Conservation (phyloP, 129 eudicot species). For the Ambrosia trifida region DNA sequence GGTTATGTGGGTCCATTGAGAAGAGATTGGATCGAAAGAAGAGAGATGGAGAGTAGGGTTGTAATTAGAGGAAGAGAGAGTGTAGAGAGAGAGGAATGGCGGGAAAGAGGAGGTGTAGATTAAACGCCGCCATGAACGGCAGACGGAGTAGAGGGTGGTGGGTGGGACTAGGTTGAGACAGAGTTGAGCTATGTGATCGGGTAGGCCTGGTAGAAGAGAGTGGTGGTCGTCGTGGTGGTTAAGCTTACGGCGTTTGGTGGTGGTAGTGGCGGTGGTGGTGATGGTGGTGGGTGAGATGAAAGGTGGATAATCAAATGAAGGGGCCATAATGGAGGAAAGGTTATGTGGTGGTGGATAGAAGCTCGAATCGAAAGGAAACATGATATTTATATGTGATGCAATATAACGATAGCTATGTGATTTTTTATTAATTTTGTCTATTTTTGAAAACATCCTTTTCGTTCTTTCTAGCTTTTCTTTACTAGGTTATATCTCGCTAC, state of each 20-base stretch:
- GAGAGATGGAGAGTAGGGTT: constrained; percentile 32
- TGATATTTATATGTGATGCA: background rate
- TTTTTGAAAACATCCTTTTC: too few relatives aligned
- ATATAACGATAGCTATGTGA: background rate
- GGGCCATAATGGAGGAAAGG: constrained; percentile 15
- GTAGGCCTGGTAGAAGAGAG: constrained; percentile 62
- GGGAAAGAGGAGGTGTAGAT: constrained; percentile 55
- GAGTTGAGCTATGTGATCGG: constrained; percentile 66
- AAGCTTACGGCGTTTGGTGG: constrained; percentile 27
- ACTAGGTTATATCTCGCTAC: too few relatives aligned
- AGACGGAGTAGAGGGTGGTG: constrained; percentile 54
- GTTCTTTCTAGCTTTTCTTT: too few relatives aligned
- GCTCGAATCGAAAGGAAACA: constrained; percentile 9
- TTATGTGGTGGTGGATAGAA: constrained; percentile 24
- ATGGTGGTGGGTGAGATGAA: constrained; percentile 27
- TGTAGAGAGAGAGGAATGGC: constrained; percentile 54
- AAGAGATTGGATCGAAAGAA: constrained; percentile 63
- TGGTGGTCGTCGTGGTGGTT: constrained; percentile 25
- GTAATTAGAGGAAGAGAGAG: constrained; percentile 31
- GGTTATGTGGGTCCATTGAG: constrained; percentile 50
- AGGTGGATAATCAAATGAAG: constrained; percentile 21
- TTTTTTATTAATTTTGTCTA: too few relatives aligned
- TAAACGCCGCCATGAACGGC: constrained; percentile 68
- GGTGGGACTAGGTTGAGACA: constrained; percentile 66
- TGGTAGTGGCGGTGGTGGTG: constrained; percentile 1